phyloP scores from a whole-genome alignment of 2,329 filamentous ascomycete species.

The Aspergillus sp. region DNA sequence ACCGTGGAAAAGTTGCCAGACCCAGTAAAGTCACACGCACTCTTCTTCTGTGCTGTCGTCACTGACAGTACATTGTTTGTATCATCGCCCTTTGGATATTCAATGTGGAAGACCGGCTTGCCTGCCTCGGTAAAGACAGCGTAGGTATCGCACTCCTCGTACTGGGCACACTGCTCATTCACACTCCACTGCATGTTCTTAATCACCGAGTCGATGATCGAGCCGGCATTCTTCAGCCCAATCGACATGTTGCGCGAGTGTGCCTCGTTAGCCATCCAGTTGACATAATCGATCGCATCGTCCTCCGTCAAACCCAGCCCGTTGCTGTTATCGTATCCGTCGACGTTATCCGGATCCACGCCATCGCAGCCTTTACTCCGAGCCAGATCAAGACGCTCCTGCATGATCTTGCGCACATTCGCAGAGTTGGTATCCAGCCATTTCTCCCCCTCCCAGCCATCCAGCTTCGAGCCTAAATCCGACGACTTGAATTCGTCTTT shows the following conservation, averaged over 20 bases:
- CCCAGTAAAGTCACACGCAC: conserved; percentile 45
- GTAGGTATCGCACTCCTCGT: conserved; percentile 57
- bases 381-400: conserved; percentile 54
- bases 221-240: conserved; percentile 65
- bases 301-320: conserved; percentile 55
- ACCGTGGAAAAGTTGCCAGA: conserved; percentile 57
- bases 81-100: conserved; percentile 56
- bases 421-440: conserved; percentile 60
- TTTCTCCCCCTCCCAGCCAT: conserved; percentile 62
- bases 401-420: conserved; percentile 63
- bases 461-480: conserved; percentile 56
- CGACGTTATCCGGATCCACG: conserved; percentile 68
- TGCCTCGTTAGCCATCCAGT: conserved; percentile 56
- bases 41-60: conserved; percentile 24
- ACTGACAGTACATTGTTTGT: conserved; percentile 32
- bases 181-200: conserved; percentile 60
- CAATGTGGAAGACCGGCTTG: conserved; percentile 70
- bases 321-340: conserved; percentile 62
- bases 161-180: conserved; percentile 64
- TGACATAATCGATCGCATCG: conserved; percentile 56
- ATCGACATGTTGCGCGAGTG: conserved; percentile 53
- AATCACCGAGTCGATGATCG: conserved; percentile 51
- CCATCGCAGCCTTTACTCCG: conserved; percentile 61
- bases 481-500: conserved; percentile 47
- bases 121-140: conserved; percentile 52